These are phyloP conservation scores for Fraxinus greggii DNA, from an alignment of 305 asterid species.

Conservation along the genomic window DNA sequence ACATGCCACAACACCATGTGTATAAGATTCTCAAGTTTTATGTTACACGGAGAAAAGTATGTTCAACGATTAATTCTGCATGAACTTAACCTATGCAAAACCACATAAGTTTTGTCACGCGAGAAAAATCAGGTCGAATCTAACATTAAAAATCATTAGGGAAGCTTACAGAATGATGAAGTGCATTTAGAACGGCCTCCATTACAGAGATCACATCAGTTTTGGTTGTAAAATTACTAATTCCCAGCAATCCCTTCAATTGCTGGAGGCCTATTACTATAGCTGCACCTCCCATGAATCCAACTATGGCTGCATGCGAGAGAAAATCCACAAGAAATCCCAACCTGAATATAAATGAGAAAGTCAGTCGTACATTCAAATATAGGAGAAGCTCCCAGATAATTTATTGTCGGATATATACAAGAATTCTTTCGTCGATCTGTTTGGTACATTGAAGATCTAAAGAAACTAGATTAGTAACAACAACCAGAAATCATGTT, in stretches of 20 bases:
- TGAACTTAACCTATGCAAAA: neutral
- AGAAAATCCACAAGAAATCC: slow-evolving; percentile 43
- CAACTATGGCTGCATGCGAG: slow-evolving; percentile 37
- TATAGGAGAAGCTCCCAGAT: neutral
- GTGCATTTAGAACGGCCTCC: slow-evolving; percentile 27
- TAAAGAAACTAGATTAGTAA: neutral
- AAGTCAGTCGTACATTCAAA: neutral
- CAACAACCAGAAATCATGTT: neutral
- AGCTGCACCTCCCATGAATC: slow-evolving; percentile 46
- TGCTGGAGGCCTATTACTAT: slow-evolving; percentile 37
- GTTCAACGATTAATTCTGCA: neutral
- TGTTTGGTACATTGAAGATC: neutral
- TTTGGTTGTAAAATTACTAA: slow-evolving; percentile 33
- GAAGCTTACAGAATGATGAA: slow-evolving; percentile 32
- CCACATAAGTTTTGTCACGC: neutral
- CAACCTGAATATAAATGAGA: slow-evolving; percentile 18
- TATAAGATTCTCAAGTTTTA: neutral
- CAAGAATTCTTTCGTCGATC: neutral
- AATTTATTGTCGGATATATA: neutral
- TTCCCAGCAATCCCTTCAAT: slow-evolving; percentile 35
- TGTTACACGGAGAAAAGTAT: neutral
- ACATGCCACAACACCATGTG: neutral
- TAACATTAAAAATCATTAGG: neutral
- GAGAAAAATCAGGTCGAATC: neutral
- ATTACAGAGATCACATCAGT: slow-evolving; percentile 35